A percentile compares a stretch with the other conserved stretches of the same genome.
These are phyloP conservation scores for Triadica sebifera DNA, from an alignment of 345 rosid genomes.

Conservation along the genomic window DNA sequence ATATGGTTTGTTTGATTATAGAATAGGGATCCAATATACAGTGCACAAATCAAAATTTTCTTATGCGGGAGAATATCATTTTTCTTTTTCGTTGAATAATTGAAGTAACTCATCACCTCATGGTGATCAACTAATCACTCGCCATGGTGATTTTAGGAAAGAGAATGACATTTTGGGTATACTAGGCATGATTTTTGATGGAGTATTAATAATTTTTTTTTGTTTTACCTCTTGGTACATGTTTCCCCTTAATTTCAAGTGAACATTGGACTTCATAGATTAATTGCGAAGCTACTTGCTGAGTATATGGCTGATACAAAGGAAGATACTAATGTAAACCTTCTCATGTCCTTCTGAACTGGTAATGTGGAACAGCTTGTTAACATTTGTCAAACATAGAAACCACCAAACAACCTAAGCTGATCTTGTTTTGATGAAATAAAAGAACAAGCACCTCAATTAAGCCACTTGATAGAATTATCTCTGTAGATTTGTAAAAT, in stretches of 20 bases:
- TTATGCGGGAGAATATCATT: background rate
- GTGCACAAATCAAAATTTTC: background rate
- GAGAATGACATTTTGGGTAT: background rate
- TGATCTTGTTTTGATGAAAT: background rate
- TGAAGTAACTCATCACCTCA: background rate
- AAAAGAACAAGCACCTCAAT: slow-evolving; percentile 1
- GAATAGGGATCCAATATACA: background rate
- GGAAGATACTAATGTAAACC: slow-evolving; percentile 61
- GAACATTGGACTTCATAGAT: slow-evolving; percentile 34
- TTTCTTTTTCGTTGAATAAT: background rate
- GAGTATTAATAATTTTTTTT: background rate
- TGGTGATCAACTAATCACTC: background rate
- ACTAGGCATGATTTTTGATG: background rate
- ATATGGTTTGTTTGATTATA: background rate
- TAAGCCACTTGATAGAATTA: background rate
- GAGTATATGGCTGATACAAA: slow-evolving; percentile 55
- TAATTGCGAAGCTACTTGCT: slow-evolving; percentile 47
- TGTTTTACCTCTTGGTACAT: background rate
- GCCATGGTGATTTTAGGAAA: background rate
- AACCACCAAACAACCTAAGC: background rate
- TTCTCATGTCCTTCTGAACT: slow-evolving; percentile 36
- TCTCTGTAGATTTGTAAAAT: background rate
- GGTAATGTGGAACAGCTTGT: slow-evolving; percentile 32
- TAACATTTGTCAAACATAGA: background rate
- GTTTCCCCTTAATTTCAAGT: background rate